Evolutionary conservation across 148 eudicot species (phyloP), one percentile per base, ranked within the genome.

Genomic region (Diospyros lotus): DNA sequence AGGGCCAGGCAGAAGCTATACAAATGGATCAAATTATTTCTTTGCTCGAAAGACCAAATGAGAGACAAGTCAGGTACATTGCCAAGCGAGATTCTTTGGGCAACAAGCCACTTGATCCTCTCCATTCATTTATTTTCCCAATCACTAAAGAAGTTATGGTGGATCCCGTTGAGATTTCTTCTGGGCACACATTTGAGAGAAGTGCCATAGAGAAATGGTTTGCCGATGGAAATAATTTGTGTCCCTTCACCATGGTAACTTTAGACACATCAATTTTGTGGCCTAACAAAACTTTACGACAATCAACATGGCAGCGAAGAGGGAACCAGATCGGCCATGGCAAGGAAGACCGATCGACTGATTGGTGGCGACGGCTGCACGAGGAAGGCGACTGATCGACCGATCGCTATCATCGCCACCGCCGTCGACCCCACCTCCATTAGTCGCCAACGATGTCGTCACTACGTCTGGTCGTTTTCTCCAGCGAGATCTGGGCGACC

Each of bases 21-120:
- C 87, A 84, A 66, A 71, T 84, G 84, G 87, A 79, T 53, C 87
- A 84, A 73, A 84, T 84, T 38, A 81, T 81, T 54, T 76, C 74
- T 11, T 76, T 84, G 70, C 71, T 84, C 10, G 87, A 84, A 71
- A 73, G 82, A 51, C 78, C 58, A 3, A 73, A 72, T 14, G 87
- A 84, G 46, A 78, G 71, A 78, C 80, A 80, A 71, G 76, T 56
- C 18, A 81, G 73, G 76, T 84, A 84, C 58, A 18, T 84, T 13
- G 75, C 17, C 39, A 84, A 80, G 77, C 60, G 87, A 62, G 78
- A 76, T 52, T 77, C 84, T 42, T 76, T 84, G 67, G 87, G 87
- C 18, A 69, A 52, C 60, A 82, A 81, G 62, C 80, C 82, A 14
- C 68, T 84, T 55, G 84, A 84, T 56, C 87, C 87, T 28, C 87